These are phyloP conservation scores for Emericellopsis terricola DNA, from an alignment of 495 filamentous ascomycete species.

Conservation along the genomic window DNA sequence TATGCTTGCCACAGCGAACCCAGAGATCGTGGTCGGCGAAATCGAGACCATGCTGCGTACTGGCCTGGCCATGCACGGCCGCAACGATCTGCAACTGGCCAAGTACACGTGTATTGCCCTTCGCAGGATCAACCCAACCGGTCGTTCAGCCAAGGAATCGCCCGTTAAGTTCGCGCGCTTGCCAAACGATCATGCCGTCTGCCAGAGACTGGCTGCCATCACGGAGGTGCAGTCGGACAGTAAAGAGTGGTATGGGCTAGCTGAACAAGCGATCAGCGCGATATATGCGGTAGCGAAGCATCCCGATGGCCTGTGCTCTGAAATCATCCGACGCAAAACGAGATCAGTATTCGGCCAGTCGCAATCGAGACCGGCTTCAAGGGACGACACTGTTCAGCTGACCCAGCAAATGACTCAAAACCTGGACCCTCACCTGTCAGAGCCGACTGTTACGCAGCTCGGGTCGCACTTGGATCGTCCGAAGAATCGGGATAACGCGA, in stretches of 20 bases:
- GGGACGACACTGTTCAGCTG: constrained; percentile 16
- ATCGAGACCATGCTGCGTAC: constrained; percentile 87
- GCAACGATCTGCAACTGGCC: constrained; percentile 68
- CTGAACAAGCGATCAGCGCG: constrained; percentile 88
- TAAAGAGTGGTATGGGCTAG: constrained; percentile 95
- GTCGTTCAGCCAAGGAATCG: constrained; percentile 58
- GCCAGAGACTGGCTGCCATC: constrained; percentile 64
- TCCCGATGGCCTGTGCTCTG: constrained; percentile 83
- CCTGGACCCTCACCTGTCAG: constrained; percentile 4
- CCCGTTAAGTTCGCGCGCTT: constrained; percentile 53
- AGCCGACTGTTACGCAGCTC: constrained; percentile 9
- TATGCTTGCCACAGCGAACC: constrained; percentile 87
- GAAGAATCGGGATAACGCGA: constrained; percentile 38
- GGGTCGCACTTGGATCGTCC: constrained; percentile 16
- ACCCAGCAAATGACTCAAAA: constrained; percentile 10
- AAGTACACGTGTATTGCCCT: constrained; percentile 92
- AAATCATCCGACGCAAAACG: constrained; percentile 77
- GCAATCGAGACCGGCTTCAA: constrained; percentile 21
- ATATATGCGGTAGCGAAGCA: constrained; percentile 93
- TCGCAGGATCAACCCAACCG: constrained; percentile 69
- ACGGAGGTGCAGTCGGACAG: constrained; percentile 68
- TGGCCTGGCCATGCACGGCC: constrained; percentile 65
- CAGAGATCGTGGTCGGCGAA: constrained; percentile 81
- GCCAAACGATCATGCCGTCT: constrained; percentile 77
- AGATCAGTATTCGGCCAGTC: constrained; percentile 49